Conservation (phyloP, 495 filamentous ascomycete genomes). For the Paragyromitra xinjiangensis region DNA sequence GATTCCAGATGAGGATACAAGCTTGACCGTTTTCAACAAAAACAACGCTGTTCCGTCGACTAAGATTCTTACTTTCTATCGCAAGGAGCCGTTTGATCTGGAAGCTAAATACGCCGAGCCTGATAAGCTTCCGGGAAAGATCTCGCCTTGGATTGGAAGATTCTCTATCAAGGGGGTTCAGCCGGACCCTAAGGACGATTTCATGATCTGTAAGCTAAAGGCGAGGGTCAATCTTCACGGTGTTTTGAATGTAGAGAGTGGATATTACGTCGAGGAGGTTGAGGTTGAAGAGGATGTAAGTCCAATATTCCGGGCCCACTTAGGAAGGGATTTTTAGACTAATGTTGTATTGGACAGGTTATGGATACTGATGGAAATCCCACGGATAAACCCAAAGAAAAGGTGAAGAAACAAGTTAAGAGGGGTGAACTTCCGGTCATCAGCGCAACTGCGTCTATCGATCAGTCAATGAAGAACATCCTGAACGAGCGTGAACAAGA, state of each 20-base stretch:
- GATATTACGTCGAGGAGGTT: conserved; percentile 97
- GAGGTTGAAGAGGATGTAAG: conserved; percentile 88
- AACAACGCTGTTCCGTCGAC: conserved; percentile 98
- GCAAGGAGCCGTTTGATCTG: conserved; percentile 95
- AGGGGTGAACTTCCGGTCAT: conserved; percentile 95
- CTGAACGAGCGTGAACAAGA: conserved; percentile 80
- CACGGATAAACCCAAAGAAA: conserved; percentile 81
- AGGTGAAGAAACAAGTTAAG: conserved; percentile 99
- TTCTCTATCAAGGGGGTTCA: conserved; percentile 94
- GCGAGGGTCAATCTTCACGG: conserved; percentile 96
- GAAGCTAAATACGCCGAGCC: conserved; percentile 93
- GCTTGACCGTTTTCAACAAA: conserved; percentile 95
- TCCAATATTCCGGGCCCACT: conserved; percentile 31
- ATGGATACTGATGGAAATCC: conserved; percentile 88
- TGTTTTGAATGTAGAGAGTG: conserved; percentile 93
- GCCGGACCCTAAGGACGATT: conserved; percentile 85
- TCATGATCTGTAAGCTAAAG: conserved; percentile 99
- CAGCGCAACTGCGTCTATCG: conserved; percentile 80
- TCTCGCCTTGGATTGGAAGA: conserved; percentile 91
- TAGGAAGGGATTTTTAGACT: conserved; percentile 27
- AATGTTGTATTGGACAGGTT: conserved; percentile 65
- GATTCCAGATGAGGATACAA: conserved; percentile 98
- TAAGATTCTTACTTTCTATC: conserved; percentile 99
- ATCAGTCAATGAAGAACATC: conserved; percentile 70
- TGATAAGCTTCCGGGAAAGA: conserved; percentile 87